A percentile compares a stretch with the other conserved stretches of the same genome.
Conservation (phyloP, 1,284 basidiomycete species). For the Tylopilus sp. region DNA sequence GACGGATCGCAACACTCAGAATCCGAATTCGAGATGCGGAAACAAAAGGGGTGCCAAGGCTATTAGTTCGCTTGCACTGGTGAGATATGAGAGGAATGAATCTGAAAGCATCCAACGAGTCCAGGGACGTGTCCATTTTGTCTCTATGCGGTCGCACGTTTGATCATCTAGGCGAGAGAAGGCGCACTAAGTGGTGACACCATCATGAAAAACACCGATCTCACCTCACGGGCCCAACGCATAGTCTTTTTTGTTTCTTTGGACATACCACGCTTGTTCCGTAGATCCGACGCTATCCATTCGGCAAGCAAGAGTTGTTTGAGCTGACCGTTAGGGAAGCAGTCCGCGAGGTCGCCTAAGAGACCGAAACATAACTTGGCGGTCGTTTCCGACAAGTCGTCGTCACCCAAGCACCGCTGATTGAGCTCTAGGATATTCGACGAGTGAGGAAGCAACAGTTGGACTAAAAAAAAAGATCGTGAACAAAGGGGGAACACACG, state of each 20-base stretch:
- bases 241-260: slow-evolving; percentile 74
- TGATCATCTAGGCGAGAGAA: slow-evolving; percentile 53
- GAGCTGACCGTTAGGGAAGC: slow-evolving; percentile 77
- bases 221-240: slow-evolving; percentile 80
- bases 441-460: slow-evolving; percentile 72
- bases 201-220: slow-evolving; percentile 20
- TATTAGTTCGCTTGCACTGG: slow-evolving; percentile 45
- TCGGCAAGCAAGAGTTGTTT: slow-evolving; percentile 75
- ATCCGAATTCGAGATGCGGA: slow-evolving; percentile 21
- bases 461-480: slow-evolving; percentile 38
- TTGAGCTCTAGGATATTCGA: slow-evolving; percentile 80
- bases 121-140: background rate
- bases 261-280: slow-evolving; percentile 63
- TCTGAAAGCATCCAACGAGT: slow-evolving; percentile 24
- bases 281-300: slow-evolving; percentile 81
- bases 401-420: slow-evolving; percentile 75
- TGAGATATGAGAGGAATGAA: slow-evolving; percentile 30
- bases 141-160: slow-evolving; percentile 61
- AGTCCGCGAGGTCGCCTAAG: slow-evolving; percentile 90
- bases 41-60: slow-evolving; percentile 19
- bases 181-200: background rate
- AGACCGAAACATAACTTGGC: slow-evolving; percentile 79
- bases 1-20: slow-evolving; percentile 29
- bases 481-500: background rate
- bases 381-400: slow-evolving; percentile 79